These are phyloP conservation scores for Hypoxylon sp. DNA, from an alignment of 2,329 filamentous ascomycete genomes.

Conservation along the genomic window DNA sequence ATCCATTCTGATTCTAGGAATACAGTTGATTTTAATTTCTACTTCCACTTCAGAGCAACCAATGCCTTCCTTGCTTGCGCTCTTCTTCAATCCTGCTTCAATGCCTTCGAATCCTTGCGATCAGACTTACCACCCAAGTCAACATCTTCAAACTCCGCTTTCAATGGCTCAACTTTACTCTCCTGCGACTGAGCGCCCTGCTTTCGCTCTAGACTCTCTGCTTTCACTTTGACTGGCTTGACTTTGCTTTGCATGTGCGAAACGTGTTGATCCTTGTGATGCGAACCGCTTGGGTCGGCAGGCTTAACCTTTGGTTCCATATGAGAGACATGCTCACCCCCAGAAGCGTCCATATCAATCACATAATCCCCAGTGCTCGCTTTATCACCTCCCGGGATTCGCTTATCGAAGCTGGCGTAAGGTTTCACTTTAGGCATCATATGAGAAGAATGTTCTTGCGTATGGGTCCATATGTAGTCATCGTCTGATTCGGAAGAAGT, in stretches of 20 bases:
- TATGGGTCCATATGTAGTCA: conserved; percentile 34
- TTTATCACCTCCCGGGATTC: conserved; percentile 13
- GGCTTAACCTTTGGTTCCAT: conserved; percentile 31
- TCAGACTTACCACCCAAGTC: conserved; percentile 29
- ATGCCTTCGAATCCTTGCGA: conserved; percentile 31
- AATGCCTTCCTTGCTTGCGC: neutral
- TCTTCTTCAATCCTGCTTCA: conserved; percentile 34
- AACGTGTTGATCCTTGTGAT: conserved; percentile 28
- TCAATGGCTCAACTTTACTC: conserved; percentile 38
- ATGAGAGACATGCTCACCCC: conserved; percentile 19
- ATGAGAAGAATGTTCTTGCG: conserved; percentile 43
- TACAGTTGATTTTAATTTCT: conserved; percentile 29
- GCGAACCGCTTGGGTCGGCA: conserved; percentile 23
- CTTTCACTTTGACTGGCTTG: conserved; percentile 13
- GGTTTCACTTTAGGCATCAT: conserved; percentile 45
- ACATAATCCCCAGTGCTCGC: conserved; percentile 34
- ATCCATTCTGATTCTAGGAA: conserved; percentile 24
- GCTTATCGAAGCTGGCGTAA: conserved; percentile 36
- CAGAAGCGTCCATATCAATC: conserved; percentile 33
- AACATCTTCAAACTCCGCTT: conserved; percentile 33
- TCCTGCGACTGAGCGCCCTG: conserved; percentile 31
- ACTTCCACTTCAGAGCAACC: conserved; percentile 3
- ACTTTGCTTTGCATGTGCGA: conserved; percentile 28
- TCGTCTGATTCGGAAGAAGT: conserved; percentile 40
- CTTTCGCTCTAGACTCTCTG: conserved; percentile 5